Percentiles rank a stretch among this genome's conserved stretches.
Evolutionary conservation across 805 yeast species (phyloP).

Genomic region (Pichia phayaonensis): DNA sequence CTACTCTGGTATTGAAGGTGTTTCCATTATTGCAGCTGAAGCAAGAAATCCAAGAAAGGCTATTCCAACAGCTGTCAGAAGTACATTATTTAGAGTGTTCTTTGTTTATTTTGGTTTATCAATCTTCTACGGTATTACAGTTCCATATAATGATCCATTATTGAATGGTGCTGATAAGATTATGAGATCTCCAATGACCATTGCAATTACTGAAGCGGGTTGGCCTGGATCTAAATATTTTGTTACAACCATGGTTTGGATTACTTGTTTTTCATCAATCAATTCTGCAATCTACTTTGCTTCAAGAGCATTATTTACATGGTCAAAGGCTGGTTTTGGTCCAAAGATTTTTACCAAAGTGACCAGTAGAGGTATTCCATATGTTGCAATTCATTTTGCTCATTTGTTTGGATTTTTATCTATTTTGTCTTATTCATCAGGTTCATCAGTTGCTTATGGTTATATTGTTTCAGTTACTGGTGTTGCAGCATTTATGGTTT

Average conservation of each 20-base stretch:
- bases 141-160: conserved; percentile 46
- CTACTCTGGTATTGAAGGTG: conserved; percentile 23
- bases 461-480: conserved; percentile 60
- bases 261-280: conserved; percentile 61
- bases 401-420: conserved; percentile 50
- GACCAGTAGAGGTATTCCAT: conserved; percentile 57
- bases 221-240: conserved; percentile 45
- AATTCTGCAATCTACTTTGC: conserved; percentile 65
- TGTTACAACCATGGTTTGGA: conserved; percentile 52
- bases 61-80: conserved; percentile 50
- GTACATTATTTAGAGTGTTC: conserved; percentile 53
- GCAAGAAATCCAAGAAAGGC: conserved; percentile 50
- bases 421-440: conserved; percentile 48
- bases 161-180: conserved; percentile 32
- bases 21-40: conserved; percentile 51
- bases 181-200: conserved; percentile 41
- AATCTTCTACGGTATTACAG: conserved; percentile 51
- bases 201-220: conserved; percentile 44
- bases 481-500: conserved; percentile 59
- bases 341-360: conserved; percentile 40
- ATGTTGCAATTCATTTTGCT: conserved; percentile 46
- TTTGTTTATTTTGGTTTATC: conserved; percentile 44
- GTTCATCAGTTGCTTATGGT: conserved; percentile 51
- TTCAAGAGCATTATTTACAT: conserved; percentile 55
- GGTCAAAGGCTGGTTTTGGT: conserved; percentile 49